Evolutionary conservation across 805 yeast genomes (phyloP).

Genomic region (Hemisphaericaspora nanyangensis): DNA sequence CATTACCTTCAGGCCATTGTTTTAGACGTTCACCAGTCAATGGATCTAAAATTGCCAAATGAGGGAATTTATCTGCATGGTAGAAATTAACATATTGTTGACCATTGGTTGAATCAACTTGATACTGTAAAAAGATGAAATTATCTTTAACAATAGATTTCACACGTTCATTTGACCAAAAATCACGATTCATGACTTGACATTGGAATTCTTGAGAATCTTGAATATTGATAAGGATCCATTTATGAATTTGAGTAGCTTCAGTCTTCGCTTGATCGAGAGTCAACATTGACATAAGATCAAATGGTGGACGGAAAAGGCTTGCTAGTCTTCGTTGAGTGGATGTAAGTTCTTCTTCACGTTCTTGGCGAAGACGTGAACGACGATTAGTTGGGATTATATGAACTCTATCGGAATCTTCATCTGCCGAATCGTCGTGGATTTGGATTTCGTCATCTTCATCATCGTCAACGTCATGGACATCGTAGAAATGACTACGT

Average conservation of each 20-base stretch:
- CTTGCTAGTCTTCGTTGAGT: conserved; percentile 71
- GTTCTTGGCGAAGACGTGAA: conserved; percentile 19
- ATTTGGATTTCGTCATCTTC: conserved; percentile 30
- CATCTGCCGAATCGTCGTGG: conserved; percentile 28
- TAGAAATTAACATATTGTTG: conserved; percentile 68
- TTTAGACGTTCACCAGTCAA: conserved; percentile 88
- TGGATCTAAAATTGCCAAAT: conserved; percentile 89
- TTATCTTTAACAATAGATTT: conserved; percentile 61
- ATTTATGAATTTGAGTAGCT: conserved; percentile 64
- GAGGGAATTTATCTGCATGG: conserved; percentile 70
- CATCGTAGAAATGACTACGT: conserved; percentile 18
- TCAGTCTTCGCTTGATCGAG: conserved; percentile 69
- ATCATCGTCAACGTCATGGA: conserved; percentile 26
- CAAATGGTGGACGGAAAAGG: conserved; percentile 92
- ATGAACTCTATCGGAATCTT: conserved; percentile 13
- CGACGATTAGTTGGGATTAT: conserved; percentile 23
- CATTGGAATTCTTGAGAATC: conserved; percentile 82
- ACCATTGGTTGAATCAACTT: conserved; percentile 73
- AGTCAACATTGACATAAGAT: conserved; percentile 63
- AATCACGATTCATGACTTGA: conserved; percentile 86
- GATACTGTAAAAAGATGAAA: conserved; percentile 85
- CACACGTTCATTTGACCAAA: conserved; percentile 73
- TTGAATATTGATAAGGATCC: conserved; percentile 88
- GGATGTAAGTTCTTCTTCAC: conserved; percentile 35
- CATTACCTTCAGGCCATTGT: conserved; percentile 63